Percentiles rank a stretch among this genome's conserved stretches.
Conservation (phyloP, 345 rosid genomes). For the Syzygium oleosum region DNA sequence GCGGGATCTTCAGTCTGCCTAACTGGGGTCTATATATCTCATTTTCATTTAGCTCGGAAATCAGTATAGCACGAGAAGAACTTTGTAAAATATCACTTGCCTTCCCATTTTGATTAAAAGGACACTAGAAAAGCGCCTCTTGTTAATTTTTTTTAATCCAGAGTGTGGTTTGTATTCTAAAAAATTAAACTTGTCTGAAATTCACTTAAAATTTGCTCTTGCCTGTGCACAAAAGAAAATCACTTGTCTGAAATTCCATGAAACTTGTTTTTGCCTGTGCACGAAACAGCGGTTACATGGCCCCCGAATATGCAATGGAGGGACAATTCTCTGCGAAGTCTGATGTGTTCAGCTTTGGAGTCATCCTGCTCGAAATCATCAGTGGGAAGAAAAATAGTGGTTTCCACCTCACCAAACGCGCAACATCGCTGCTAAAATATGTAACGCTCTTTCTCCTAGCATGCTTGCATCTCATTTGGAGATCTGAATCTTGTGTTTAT, state of each 20-base stretch:
- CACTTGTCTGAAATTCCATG: not conserved
- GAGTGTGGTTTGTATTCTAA: not conserved
- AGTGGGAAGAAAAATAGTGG: conserved; percentile 8
- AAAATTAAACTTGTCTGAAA: no score
- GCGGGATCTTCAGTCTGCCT: not conserved
- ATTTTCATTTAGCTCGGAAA: not conserved
- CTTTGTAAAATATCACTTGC: not conserved
- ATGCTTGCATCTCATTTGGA: not conserved
- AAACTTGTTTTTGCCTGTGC: not conserved
- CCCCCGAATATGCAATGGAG: conserved; percentile 19
- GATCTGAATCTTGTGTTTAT: no score
- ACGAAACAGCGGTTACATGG: conserved; percentile 13
- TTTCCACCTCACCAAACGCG: not conserved
- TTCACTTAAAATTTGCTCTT: not conserved
- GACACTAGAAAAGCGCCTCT: not conserved
- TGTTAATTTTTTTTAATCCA: not conserved
- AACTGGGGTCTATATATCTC: not conserved
- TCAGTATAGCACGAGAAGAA: not conserved
- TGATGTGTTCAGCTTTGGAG: conserved; percentile 21
- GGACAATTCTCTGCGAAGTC: conserved; percentile 20
- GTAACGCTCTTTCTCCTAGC: not conserved
- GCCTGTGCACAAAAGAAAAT: not conserved
- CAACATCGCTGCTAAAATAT: not conserved
- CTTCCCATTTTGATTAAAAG: not conserved
- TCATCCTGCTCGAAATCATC: conserved; percentile 17